Evolutionary conservation across 441 rosid species (phyloP), one percentile per base, ranked within the genome.

Genomic region (Arabidopsis lyrata): DNA sequence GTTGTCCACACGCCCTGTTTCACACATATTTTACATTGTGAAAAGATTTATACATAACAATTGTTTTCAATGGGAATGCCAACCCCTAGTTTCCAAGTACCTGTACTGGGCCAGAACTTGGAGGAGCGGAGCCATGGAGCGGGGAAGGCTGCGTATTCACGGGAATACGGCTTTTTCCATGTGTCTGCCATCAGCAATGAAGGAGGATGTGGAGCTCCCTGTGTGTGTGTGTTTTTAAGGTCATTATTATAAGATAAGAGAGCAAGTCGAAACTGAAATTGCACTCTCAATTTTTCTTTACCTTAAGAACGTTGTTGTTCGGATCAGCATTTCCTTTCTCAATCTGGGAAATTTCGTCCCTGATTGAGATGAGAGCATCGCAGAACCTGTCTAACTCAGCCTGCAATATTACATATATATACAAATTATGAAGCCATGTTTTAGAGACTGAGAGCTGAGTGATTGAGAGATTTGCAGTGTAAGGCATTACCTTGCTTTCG

Each of bases 141-240:
- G 10, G 99, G 96, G 88, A 86, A 94, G 62, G 96, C 97, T 16
- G 99, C 99, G 73, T 87, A 89, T 67, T 92, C 95, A 35, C 96
- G 78, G 14, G 94, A 79, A 77, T 95, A 95, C 13, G 97, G 97
- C 45, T 92, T 92, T 32, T 86, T 83, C 99, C 99, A 95, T 62
- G 87, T 13, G 70, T 95, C 97, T 79, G 87, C 94, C 99, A 94
- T 92, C 49, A 94, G 97, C 90, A 92, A 77, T 36, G 94, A 88
- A 67, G 93, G 94, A 31, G 99, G 97, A 84, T 95, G 99, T 71
- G 97, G 99, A 38, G 99, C 97, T 75, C 95, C 87, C 99, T 95
- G 93, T 34, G 61, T 34, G 61, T 56, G 39, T 31, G 2, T 54
- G 55, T 10, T 55, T n/a, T 55, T 8, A 56, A 15, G 39, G 14